Conservation (phyloP, 2,329 filamentous ascomycete species). For the Madurella mycetomatis region DNA sequence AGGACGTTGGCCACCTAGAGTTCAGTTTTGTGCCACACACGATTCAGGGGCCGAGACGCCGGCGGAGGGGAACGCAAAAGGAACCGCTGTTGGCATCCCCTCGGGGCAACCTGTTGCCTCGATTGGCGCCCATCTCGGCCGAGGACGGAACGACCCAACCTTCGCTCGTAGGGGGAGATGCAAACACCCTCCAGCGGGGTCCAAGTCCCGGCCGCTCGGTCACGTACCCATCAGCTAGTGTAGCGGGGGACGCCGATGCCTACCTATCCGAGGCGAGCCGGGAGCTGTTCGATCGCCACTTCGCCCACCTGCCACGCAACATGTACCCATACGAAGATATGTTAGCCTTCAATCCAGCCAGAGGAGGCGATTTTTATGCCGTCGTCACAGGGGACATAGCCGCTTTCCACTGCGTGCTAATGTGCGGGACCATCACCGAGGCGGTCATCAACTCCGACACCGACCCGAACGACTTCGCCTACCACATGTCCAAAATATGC, state of each 20-base stretch:
- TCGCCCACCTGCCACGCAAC: constrained; percentile 28
- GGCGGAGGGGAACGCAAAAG: constrained; percentile 9
- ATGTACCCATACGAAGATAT: constrained; percentile 33
- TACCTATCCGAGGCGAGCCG: constrained; percentile 26
- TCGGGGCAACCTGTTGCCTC: constrained; percentile 3
- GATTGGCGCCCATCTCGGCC: constrained; percentile 5
- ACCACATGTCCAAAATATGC: constrained; percentile 27
- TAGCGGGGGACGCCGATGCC: no score
- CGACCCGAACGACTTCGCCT: constrained; percentile 20
- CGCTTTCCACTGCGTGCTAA: constrained; percentile 29
- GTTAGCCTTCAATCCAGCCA: constrained; percentile 30
- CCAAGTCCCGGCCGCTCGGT: background rate
- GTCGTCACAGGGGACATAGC: constrained; percentile 27
- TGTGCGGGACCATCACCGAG: constrained; percentile 30
- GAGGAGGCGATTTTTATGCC: constrained; percentile 26
- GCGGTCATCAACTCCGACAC: constrained; percentile 18
- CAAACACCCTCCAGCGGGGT: background rate
- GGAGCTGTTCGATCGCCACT: constrained; percentile 29
- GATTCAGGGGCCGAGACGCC: constrained; percentile 11
- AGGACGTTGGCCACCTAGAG: background rate
- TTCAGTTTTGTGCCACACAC: background rate
- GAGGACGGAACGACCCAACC: background rate
- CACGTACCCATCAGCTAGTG: background rate
- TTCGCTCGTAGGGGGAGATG: no score
- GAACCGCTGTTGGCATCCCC: constrained; percentile 10